Base-by-base conservation (phyloP, 495 filamentous ascomycete species). In the Durotheca rogersii region DNA sequence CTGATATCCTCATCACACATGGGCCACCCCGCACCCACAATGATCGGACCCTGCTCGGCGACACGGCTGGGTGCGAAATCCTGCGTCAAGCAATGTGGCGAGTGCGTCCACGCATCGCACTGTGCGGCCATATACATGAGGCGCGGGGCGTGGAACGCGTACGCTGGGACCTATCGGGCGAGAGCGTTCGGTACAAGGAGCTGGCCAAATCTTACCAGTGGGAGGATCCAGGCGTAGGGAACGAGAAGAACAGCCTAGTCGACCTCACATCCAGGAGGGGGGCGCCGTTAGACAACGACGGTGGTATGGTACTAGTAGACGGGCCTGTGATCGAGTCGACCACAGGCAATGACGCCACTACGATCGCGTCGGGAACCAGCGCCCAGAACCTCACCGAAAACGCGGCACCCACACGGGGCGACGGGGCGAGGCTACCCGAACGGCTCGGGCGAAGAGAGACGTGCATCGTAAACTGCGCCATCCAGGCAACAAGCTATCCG, bases 71-170 rank as follows among this genome's bases (percentile, higher is more conserved):
- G 11, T 95, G 90, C 58, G 80, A 86, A 25, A 81, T 72, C 23
- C 77, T 97, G 7, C 74, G 85, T 4, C 70, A 78, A 36, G 80
- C 87, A 37, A 58, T 89, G 21, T 89, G 86, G 81, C 76, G 83
- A 12, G 80, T 94, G 2, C 81, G 86, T n/a, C 93, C 92, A 9
- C 70, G 71, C 12, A 69, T 96, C 5, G 90, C 95, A 63, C 80
- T 96, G 33, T 96, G 89, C 61, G 93, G 91, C 1, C 93, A 97
- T 67, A 75, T 96, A 31, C 93, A 97, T 64, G 81, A 78, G 18
- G 78, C 72, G 6, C 65, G 80, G 38, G 84, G 83, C 1, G 81
- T 73, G 7, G 73, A 84, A 57, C 68, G 77, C 3, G 68, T 87
- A 7, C 67, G 62, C 17, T 88, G 85, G 85, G 72, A 78, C 49